These are phyloP conservation scores for Colletotrichum sp. DNA, from an alignment of 2,329 filamentous ascomycete species.

Conservation along the genomic window DNA sequence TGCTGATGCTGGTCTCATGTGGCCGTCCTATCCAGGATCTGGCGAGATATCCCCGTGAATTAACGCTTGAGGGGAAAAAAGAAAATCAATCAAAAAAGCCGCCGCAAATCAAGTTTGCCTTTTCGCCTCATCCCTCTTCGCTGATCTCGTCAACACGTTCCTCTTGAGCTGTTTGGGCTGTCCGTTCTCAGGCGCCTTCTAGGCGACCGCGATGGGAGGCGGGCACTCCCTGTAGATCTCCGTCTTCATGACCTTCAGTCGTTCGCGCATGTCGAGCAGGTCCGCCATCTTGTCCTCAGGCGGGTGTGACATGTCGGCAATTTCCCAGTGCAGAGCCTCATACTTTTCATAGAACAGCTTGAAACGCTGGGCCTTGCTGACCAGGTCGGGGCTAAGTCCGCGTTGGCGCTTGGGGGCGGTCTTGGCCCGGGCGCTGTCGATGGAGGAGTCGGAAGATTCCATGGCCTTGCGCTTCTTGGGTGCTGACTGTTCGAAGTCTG, in stretches of 20 bases:
- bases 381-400: constrained; percentile 48
- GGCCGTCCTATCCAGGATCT: constrained; percentile 16
- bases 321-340: constrained; percentile 59
- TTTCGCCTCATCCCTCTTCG: not conserved
- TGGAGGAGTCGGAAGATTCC: constrained; percentile 19
- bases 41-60: constrained; percentile 10
- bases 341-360: constrained; percentile 63
- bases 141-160: not conserved
- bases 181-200: not conserved
- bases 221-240: constrained; percentile 58
- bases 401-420: constrained; percentile 41
- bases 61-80: constrained; percentile 14
- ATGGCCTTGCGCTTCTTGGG: constrained; percentile 51
- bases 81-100: not conserved
- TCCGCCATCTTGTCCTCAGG: constrained; percentile 54
- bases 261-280: constrained; percentile 59
- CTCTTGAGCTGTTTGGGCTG: not conserved
- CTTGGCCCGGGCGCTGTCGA: constrained; percentile 18
- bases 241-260: constrained; percentile 61
- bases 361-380: constrained; percentile 61
- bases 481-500: constrained; percentile 58
- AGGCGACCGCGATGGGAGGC: constrained; percentile 27
- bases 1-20: constrained; percentile 20
- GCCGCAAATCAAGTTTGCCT: not conserved
- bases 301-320: constrained; percentile 55